Conservation (phyloP, 139 green algal species). For the Chlamydomonas sphaeroides region DNA sequence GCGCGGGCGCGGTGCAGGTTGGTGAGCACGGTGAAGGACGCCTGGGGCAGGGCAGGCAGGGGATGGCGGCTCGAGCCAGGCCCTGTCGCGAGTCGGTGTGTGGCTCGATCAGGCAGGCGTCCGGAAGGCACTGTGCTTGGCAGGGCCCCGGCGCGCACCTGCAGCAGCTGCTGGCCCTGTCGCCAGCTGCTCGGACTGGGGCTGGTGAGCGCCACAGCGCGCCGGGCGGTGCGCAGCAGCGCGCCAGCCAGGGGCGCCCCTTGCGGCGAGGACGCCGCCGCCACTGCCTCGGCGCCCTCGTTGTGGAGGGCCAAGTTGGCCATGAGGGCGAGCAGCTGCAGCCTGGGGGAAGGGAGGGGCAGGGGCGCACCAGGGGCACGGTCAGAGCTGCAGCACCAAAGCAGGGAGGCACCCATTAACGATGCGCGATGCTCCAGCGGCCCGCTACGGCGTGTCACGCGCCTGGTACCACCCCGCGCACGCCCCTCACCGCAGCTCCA, state of each 20-base stretch:
- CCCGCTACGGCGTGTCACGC: too few relatives aligned
- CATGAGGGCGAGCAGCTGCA: conserved; percentile 24
- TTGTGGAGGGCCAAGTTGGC: conserved; percentile 11
- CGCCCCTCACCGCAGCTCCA: conserved; percentile 1
- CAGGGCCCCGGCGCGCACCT: background rate
- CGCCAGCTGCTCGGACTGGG: background rate
- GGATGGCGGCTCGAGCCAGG: too few relatives aligned
- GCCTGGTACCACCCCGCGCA: too few relatives aligned
- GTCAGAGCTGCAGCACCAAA: too few relatives aligned
- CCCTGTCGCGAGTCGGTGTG: too few relatives aligned
- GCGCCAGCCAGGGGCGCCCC: background rate
- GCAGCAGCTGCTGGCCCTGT: background rate
- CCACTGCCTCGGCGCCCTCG: conserved; percentile 10
- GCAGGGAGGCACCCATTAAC: too few relatives aligned
- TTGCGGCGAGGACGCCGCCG: background rate
- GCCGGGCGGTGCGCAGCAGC: background rate
- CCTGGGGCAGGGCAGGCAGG: background rate
- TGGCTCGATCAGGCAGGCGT: too few relatives aligned
- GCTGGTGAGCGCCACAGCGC: background rate
- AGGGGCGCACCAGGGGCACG: too few relatives aligned
- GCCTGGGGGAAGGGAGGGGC: too few relatives aligned
- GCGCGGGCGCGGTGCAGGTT: conserved; percentile 13
- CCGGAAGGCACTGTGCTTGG: too few relatives aligned
- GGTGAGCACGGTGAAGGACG: conserved; percentile 20
- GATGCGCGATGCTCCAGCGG: too few relatives aligned